phyloP scores from a whole-genome alignment of 768 basidiomycete species.

The Phylloporus sp. region DNA sequence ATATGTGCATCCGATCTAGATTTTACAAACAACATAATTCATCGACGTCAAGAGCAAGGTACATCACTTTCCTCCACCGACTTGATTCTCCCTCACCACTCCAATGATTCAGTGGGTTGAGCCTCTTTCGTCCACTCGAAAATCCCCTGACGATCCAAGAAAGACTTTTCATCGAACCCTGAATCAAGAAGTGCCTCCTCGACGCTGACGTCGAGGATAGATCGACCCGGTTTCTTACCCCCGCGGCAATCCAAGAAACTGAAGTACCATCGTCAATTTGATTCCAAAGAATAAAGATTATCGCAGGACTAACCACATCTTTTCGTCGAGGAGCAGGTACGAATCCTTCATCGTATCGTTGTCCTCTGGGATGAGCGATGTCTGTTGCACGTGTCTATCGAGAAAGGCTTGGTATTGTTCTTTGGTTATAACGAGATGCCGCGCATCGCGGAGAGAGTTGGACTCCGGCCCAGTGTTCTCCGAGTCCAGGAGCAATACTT shows the following conservation, averaged over 20 bases:
- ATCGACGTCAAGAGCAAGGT: not conserved
- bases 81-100: too few relatives aligned
- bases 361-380: constrained; percentile 33
- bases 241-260: constrained; percentile 33
- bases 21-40: not conserved
- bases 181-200: constrained; percentile 16
- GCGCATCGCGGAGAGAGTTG: constrained; percentile 26
- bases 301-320: constrained; percentile 28
- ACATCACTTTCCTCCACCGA: too few relatives aligned
- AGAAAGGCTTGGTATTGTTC: constrained; percentile 35
- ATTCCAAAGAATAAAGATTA: not conserved
- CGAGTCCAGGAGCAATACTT: constrained; percentile 27
- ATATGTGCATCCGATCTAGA: not conserved
- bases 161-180: constrained; percentile 9
- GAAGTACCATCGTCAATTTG: not conserved
- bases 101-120: not conserved
- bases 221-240: constrained; percentile 23
- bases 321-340: constrained; percentile 36
- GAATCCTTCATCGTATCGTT: constrained; percentile 39
- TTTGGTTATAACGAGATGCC: constrained; percentile 26
- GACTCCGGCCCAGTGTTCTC: constrained; percentile 27
- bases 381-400: constrained; percentile 24
- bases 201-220: constrained; percentile 12
- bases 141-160: constrained; percentile 8
- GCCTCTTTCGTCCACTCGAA: constrained; percentile 5